phyloP scores from a whole-genome alignment of 257 asterid species.

The Capsicum pubescens region DNA sequence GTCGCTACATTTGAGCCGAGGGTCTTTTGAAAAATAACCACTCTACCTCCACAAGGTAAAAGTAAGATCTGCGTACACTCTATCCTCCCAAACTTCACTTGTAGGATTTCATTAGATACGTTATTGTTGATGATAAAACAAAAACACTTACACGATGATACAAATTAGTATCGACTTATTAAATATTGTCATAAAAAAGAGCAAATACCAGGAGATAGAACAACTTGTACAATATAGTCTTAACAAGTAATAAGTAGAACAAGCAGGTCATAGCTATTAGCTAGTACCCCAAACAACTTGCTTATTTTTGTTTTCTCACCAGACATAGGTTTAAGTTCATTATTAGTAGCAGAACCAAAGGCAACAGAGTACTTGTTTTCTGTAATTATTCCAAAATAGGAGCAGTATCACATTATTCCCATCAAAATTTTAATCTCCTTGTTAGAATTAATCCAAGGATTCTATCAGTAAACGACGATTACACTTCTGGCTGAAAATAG shows the following conservation, averaged over 20 bases:
- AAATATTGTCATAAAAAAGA: not conserved
- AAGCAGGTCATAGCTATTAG: constrained; percentile 5
- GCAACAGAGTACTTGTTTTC: not conserved
- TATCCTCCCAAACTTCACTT: too few relatives aligned
- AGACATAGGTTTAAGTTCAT: too few relatives aligned
- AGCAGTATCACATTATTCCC: not conserved
- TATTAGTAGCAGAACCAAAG: not conserved
- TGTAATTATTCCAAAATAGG: not conserved
- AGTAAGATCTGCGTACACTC: too few relatives aligned
- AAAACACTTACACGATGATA: not conserved
- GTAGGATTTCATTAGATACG: too few relatives aligned
- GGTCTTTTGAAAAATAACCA: too few relatives aligned
- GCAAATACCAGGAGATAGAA: not conserved
- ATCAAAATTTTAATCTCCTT: not conserved
- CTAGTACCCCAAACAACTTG: too few relatives aligned
- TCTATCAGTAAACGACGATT: too few relatives aligned
- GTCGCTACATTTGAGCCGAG: too few relatives aligned
- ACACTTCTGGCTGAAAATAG: too few relatives aligned
- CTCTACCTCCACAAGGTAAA: too few relatives aligned
- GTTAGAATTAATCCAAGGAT: too few relatives aligned
- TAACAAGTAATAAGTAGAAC: not conserved
- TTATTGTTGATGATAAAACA: not conserved
- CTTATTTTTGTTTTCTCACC: not conserved
- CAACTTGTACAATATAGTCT: not conserved
- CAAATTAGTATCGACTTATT: not conserved